Base-by-base conservation (phyloP, 2,329 filamentous ascomycete species). In the Sporothrix inflata region DNA sequence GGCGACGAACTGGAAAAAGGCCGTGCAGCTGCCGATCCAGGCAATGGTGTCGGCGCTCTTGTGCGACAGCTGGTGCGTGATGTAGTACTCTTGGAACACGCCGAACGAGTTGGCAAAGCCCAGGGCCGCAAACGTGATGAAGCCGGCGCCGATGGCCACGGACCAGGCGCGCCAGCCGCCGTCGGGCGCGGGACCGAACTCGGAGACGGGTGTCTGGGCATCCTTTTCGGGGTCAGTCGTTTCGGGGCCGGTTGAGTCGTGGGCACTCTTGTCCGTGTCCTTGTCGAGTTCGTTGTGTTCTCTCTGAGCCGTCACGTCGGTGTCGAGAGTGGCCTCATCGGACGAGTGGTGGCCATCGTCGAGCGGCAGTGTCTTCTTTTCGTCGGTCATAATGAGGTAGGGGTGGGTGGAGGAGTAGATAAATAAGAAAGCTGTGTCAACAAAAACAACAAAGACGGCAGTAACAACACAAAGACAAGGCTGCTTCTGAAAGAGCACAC, bases 1-100 rank as follows among this genome's bases (percentile, higher is more conserved):
- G 7, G 74, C 69, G 5, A 77, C 27, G 40, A 81, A 79, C 68
- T 78, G 75, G 27, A 80, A 77, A 71, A 79, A 81, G 0, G 74
- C 73, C 9, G 75, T 73, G 11, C 79, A 79, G 61, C n/a, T 80
- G 79, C 86, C 86, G 45, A 82, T 82, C 81, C 81, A 82, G 7
- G 81, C 75, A 21, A 82, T 78, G 16, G 77, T 75, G 71, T 78
- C 77, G 76, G 74, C 12, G 82, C 77, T 77, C 57, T 78, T 69
- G 55, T 76, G 73, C 4, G 49, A 27, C 7, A 82, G 76, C 0
- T 82, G 82, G 24, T 76, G 75, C 0, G 80, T 77, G 9, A 78
- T 79, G 74, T 80, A 81, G 73, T 78, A 81, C 38, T 80, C 75
- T 71, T 80, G 77, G 69, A 82, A 83, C 8, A 78, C 75, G 5